These are phyloP conservation scores for Salix viminalis DNA, from an alignment of 345 rosid species.

Conservation along the genomic window DNA sequence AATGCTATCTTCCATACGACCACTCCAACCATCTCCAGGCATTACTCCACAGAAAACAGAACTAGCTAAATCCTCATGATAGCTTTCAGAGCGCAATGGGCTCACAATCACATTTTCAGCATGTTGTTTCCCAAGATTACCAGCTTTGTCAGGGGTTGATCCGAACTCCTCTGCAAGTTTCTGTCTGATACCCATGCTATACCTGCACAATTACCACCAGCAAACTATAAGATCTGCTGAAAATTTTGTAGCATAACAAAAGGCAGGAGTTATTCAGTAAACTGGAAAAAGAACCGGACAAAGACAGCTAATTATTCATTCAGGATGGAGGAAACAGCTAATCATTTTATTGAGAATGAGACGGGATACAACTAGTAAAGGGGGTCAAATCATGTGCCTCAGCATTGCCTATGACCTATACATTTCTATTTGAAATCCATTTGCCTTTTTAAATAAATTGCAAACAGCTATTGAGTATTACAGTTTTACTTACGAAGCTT, in stretches of 20 bases:
- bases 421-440: background rate
- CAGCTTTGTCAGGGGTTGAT: slow-evolving; percentile 84
- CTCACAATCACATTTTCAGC: slow-evolving; percentile 73
- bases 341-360: background rate
- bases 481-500: slow-evolving; percentile 62
- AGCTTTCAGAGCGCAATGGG: slow-evolving; percentile 52
- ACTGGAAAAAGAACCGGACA: slow-evolving; percentile 5
- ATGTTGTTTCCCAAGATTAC: slow-evolving; percentile 87
- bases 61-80: slow-evolving; percentile 66
- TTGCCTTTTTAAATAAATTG: background rate
- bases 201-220: slow-evolving; percentile 43
- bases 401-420: background rate
- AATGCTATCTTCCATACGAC: slow-evolving; percentile 96
- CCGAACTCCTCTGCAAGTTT: slow-evolving; percentile 89
- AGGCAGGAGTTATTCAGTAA: background rate
- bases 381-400: background rate
- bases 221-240: background rate
- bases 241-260: background rate
- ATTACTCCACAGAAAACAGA: slow-evolving; percentile 88
- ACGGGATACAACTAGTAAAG: background rate
- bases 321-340: too few relatives aligned
- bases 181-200: slow-evolving; percentile 97
- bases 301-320: background rate
- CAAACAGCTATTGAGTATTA: background rate
- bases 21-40: slow-evolving; percentile 99